A percentile compares a stretch with the other conserved stretches of the same genome.
These are phyloP conservation scores for Pichia nakasei DNA, from an alignment of 805 yeast genomes.

Conservation along the genomic window DNA sequence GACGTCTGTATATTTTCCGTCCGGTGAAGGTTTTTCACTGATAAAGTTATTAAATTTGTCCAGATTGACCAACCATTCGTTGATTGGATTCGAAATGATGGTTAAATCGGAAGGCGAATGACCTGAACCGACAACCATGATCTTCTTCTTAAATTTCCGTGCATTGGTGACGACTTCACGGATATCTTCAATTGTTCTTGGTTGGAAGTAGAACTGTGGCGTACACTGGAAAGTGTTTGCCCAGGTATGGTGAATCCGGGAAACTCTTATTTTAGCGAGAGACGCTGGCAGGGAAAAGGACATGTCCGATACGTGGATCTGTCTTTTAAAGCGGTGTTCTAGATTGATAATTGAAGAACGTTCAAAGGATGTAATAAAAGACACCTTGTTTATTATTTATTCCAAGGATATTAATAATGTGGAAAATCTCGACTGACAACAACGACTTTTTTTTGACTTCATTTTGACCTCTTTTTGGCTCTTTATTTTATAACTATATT, in stretches of 20 bases:
- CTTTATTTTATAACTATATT: no score
- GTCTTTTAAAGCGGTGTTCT: no score
- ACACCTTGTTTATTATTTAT: no score
- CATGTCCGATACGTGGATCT: slow-evolving; percentile 6
- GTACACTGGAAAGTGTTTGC: slow-evolving; percentile 77
- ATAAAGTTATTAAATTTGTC: slow-evolving; percentile 60
- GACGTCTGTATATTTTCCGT: slow-evolving; percentile 74
- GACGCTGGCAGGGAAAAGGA: slow-evolving; percentile 17
- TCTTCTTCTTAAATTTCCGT: slow-evolving; percentile 44
- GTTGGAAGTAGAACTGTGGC: slow-evolving; percentile 78
- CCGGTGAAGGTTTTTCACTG: slow-evolving; percentile 35
- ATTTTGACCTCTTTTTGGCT: neutral
- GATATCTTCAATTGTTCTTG: slow-evolving; percentile 60
- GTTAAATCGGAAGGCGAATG: slow-evolving; percentile 93
- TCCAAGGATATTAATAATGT: no score
- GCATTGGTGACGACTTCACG: slow-evolving; percentile 61
- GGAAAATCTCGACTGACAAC: no score
- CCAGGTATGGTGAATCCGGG: slow-evolving; percentile 63
- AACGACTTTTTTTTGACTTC: neutral
- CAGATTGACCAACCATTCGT: slow-evolving; percentile 80
- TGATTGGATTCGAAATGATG: slow-evolving; percentile 44
- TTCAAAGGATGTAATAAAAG: no score
- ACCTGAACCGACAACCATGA: slow-evolving; percentile 85
- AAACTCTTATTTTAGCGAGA: slow-evolving; percentile 27
- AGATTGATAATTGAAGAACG: no score